Base-by-base conservation (phyloP, 208 protist genomes). In the Wallacemonas sp. region DNA sequence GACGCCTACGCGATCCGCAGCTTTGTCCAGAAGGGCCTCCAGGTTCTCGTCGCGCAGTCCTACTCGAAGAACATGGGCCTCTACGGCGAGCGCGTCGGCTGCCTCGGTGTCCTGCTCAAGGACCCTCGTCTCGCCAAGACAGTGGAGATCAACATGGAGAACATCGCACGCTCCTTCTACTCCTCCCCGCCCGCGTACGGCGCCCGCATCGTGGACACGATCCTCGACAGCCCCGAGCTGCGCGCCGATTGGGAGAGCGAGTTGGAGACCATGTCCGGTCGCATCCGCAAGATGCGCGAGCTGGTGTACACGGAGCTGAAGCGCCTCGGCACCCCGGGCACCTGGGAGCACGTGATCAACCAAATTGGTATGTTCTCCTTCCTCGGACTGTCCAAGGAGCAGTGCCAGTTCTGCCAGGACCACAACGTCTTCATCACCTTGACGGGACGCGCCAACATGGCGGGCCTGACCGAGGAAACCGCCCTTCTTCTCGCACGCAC, bases 361-460 rank as follows among this genome's bases (percentile, higher is more conserved):
- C 98, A 99, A 84, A 98, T 98, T 46, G 98, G 98, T 71, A 99
- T 99, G 98, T 99, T 99, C 80, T 98, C 96, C 55, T 99, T 91
- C 77, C 94, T 97, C 22, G 97, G 98, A 11, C 86, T 99, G n/a
- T 91, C 79, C 33, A 82, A 82, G 63, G 67, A 82, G 71, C 88
- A 96, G 82, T 95, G 85, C 62, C 67, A 84, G 70, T 84, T 79
- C 63, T 81, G 85, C 66, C 62, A 82, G 42, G 72, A 87, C 46
- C 77, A 85, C 64, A 81, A 86, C 38, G 72, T 92, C 26, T 95
- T 93, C 74, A 89, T 95, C 59, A 83, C 84, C 2, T 54, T 80
- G 2, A 84, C 77, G 4, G 85, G 86, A 1, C 86, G 90, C 39
- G 87, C 90, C 12, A 95, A 93, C 74, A 93, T 95, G 74, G 90